Evolutionary conservation across 1,284 basidiomycete species (phyloP).

Genomic region (Rhodotorula sp.): DNA sequence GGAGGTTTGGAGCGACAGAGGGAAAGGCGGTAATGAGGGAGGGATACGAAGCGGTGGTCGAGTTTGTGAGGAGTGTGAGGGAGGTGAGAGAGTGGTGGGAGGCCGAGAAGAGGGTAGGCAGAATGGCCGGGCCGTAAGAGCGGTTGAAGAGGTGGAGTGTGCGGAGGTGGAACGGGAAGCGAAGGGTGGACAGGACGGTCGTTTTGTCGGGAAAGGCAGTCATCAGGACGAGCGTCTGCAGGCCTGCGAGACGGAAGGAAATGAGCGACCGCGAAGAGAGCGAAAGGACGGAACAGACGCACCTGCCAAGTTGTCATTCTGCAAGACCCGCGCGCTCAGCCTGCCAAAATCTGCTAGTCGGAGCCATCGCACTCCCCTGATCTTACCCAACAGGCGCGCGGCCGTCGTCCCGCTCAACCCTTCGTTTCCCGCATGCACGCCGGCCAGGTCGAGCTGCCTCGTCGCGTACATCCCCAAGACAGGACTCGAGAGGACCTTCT

Average conservation of each 20-base stretch:
- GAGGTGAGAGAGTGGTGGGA: slow-evolving; percentile 8
- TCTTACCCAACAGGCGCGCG: slow-evolving; percentile 17
- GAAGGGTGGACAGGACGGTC: slow-evolving; percentile 3
- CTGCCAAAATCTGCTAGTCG: slow-evolving; percentile 26
- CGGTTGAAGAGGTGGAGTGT: slow-evolving; percentile 27
- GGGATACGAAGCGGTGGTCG: slow-evolving; percentile 17
- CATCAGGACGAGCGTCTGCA: slow-evolving; percentile 14
- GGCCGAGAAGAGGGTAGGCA: slow-evolving; percentile 12
- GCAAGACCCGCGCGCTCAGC: slow-evolving; percentile 14
- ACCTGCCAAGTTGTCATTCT: slow-evolving; percentile 23
- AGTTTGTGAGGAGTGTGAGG: slow-evolving; percentile 16
- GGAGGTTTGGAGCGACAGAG: slow-evolving; percentile 17
- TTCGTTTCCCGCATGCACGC: slow-evolving; percentile 23
- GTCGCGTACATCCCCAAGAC: slow-evolving; percentile 9
- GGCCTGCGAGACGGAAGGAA: background rate
- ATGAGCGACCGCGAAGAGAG: background rate
- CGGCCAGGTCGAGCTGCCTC: slow-evolving; percentile 11
- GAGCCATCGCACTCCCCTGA: slow-evolving; percentile 9
- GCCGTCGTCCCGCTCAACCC: slow-evolving; percentile 27
- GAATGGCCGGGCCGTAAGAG: slow-evolving; percentile 11
- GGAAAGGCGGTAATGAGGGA: slow-evolving; percentile 14
- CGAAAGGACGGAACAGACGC: background rate
- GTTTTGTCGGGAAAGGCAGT: slow-evolving; percentile 31
- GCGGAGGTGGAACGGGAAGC: slow-evolving; percentile 25
- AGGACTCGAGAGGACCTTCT: slow-evolving; percentile 6